phyloP scores from a whole-genome alignment of 2,329 filamentous ascomycete species.

The Graphilbum fragrans region DNA sequence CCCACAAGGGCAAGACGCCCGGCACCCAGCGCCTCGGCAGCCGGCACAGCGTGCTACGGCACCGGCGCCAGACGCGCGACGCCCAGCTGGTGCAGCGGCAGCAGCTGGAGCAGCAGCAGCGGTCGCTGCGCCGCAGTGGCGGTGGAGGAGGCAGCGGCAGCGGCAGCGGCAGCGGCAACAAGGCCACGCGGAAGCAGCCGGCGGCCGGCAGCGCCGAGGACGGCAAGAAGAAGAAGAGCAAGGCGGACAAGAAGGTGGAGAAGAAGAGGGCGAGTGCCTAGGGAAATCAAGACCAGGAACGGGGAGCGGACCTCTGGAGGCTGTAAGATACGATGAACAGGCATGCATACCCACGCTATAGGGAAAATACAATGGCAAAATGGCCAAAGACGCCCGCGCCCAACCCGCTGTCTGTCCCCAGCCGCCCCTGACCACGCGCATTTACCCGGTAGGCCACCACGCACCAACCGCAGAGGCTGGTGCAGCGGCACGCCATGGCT shows the following conservation, averaged over 20 bases:
- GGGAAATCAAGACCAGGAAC: background rate
- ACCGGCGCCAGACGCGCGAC: constrained; percentile 7
- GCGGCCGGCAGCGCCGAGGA: constrained; percentile 5
- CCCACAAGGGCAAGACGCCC: constrained; percentile 35
- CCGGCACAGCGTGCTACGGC: constrained; percentile 34
- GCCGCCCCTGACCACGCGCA: too few species aligned
- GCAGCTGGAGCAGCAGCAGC: constrained; percentile 12
- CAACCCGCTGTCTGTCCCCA: too few species aligned
- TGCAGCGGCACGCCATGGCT: too few species aligned
- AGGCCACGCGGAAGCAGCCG: too few species aligned
- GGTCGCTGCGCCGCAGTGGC: background rate
- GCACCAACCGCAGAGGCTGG: too few species aligned
- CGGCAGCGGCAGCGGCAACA: background rate
- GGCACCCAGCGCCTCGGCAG: constrained; percentile 32
- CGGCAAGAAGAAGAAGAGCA: constrained; percentile 2
- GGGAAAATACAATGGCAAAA: too few species aligned
- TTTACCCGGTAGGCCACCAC: too few species aligned
- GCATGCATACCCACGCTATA: too few species aligned
- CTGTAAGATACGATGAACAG: too few species aligned
- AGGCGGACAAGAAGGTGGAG: constrained; percentile 1
- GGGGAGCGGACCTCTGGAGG: background rate
- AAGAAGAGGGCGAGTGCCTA: constrained; percentile 2
- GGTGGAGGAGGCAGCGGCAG: background rate
- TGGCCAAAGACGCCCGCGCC: too few species aligned
- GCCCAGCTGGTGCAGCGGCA: constrained; percentile 4